Base-by-base conservation (phyloP, 2,329 filamentous ascomycete species). In the Fusarium ambrosium region DNA sequence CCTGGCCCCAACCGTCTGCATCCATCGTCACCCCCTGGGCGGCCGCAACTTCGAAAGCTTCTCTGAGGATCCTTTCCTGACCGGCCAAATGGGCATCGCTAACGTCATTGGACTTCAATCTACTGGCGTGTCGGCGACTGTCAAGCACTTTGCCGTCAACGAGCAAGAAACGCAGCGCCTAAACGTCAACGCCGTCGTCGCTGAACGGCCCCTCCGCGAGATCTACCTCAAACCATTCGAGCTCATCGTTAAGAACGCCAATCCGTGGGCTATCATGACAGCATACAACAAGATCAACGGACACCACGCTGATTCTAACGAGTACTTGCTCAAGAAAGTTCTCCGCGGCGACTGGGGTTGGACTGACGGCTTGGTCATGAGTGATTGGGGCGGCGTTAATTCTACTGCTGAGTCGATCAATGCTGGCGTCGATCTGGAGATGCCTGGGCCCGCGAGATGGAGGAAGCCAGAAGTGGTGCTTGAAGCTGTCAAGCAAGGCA, bases 71-170 rank as follows among this genome's bases (percentile, higher is more conserved):
- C 77, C 77, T 32, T 60, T 77, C 27, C 36, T 79, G 8, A 79
- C 77, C 3, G 77, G 77, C 5, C 77, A 79, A 60, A 78, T 79
- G 77, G 77, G 77, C 27, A 73, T 78, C 4, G 68, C 70, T n/a
- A 75, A 79, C 14, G 74, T 86, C 32, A 81, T 81, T 39, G 84
- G 84, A 20, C 81, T 86, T 9, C 84, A 86, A 61, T 80, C 81
- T 1, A 80, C 79, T 43, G 84, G 84, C 2, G 80, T 86, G 34
- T 81, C 82, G 8, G 84, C 85, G 4, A 79, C 84, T 1, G 83
- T 86, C 69, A 86, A 86, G 77, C 85, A 86, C 66, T 86, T 85
- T 70, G 81, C 82, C 20, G 84, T 81, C 43, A 86, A 86, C 69
- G 85, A 86, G 60, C 80, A 81, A 63, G 79, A 80, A 53, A 80